Evolutionary conservation across 2,329 filamentous ascomycete species (phyloP).

Genomic region (Plenodomus biglobosus): DNA sequence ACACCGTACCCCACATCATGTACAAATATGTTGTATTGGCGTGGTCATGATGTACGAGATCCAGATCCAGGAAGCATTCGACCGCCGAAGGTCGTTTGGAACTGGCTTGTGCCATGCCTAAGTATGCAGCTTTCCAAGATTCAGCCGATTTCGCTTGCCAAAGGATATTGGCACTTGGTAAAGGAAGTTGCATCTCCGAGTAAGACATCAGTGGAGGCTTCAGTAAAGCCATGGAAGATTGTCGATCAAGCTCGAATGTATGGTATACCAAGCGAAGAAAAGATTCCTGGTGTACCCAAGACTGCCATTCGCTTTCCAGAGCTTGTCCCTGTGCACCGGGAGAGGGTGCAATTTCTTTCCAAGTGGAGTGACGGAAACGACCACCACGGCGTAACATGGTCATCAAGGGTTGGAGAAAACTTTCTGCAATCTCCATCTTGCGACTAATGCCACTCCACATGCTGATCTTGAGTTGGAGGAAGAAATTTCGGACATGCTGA

Average conservation of each 20-base stretch:
- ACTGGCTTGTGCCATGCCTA: constrained; percentile 40
- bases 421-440: constrained; percentile 62
- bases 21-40: constrained; percentile 64
- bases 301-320: constrained; percentile 65
- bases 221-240: constrained; percentile 67
- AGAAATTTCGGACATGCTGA: constrained; percentile 54
- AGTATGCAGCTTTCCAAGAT: constrained; percentile 65
- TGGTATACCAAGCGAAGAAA: constrained; percentile 70
- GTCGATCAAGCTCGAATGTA: constrained; percentile 65
- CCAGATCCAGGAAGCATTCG: constrained; percentile 34
- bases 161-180: constrained; percentile 63
- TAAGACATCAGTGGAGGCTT: constrained; percentile 68
- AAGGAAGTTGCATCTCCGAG: constrained; percentile 65
- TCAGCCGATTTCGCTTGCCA: constrained; percentile 66
- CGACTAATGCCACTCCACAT: constrained; percentile 62
- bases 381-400: constrained; percentile 61
- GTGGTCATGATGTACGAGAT: constrained; percentile 22
- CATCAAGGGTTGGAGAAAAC: constrained; percentile 57
- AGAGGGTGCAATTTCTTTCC: constrained; percentile 55
- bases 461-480: constrained; percentile 56
- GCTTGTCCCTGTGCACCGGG: constrained; percentile 58
- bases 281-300: constrained; percentile 65
- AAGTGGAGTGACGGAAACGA: constrained; percentile 60
- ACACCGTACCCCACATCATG: constrained; percentile 65
- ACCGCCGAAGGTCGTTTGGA: constrained; percentile 29